Evolutionary conservation across 2,329 filamentous ascomycete genomes (phyloP), one percentile per base, ranked within the genome.

Genomic region (Colletotrichum theobromicola): DNA sequence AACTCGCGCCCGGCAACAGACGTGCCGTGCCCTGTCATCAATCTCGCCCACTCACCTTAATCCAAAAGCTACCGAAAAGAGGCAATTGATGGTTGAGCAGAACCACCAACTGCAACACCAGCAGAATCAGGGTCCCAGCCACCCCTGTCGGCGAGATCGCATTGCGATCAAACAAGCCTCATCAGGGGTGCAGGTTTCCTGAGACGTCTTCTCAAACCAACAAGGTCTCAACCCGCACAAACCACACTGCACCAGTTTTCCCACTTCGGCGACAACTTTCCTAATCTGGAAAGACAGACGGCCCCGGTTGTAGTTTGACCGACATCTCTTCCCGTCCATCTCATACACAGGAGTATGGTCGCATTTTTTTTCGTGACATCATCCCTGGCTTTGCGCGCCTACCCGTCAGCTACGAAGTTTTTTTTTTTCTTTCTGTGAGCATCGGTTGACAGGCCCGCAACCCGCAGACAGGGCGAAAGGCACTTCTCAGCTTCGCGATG

Each of bases 111-210:
- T 32, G 65, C 28, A 42, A 21, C 28, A 35, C 35, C 46, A 57
- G 9, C n/a, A 46, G 12, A 37, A 28, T 12, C 9, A 21, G 42
- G 53, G 50, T 42, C 30, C 50, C 24, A 18, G 13, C 24, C 53
- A 16, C 26, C 26, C 26, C 55, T 58, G 37, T 24, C 8, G 9
- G 26, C 58, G 34, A 46, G 57, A 71, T 76, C 72, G 62, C 71
- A 64, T 76, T 46, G 42, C 74, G 70, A 67, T 75, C 65, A 74
- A 76, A 71, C 74, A 72, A 72, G 24, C 74, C 32, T 67, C 72
- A 65, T 28, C 72, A 67, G 67, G 74, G 72, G 67, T 7, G 10
- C 42, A 46, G 10, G 42, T n/a, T 75, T 46, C 66, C 72, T 76
- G 75, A 75, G 72, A 76, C 75, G 58, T 26, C 58, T 76, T 18